phyloP scores from a whole-genome alignment of 1,284 basidiomycete species.

The Anthracocystis panici-leucophaei region DNA sequence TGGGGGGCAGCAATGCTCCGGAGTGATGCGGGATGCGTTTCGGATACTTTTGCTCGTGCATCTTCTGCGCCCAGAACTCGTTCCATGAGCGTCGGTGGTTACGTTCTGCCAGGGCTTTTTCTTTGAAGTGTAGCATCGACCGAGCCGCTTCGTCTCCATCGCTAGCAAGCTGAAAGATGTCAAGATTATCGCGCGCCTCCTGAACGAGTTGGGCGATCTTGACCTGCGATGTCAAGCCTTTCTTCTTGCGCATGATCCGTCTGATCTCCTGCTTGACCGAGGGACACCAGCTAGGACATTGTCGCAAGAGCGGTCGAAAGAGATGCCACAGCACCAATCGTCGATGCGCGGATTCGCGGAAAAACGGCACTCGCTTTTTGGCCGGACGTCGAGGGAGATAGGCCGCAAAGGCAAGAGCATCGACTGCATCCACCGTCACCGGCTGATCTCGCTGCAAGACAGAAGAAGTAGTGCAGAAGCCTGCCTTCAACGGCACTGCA shows the following conservation, averaged over 20 bases:
- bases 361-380: conserved; percentile 47
- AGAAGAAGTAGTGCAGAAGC: conserved; percentile 13
- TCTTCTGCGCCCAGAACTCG: conserved; percentile 21
- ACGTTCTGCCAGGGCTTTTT: conserved; percentile 20
- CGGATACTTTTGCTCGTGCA: conserved; percentile 42
- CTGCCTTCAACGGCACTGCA: conserved; percentile 19
- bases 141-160: conserved; percentile 17
- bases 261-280: conserved; percentile 21
- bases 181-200: conserved; percentile 19
- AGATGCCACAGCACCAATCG: conserved; percentile 41
- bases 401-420: conserved; percentile 4
- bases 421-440: neutral
- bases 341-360: conserved; percentile 34
- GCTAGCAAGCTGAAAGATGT: conserved; percentile 5
- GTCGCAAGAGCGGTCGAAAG: conserved; percentile 53
- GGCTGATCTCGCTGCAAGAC: too few relatives aligned
- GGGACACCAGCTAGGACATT: conserved; percentile 24
- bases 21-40: conserved; percentile 53
- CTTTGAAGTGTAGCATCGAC: conserved; percentile 8
- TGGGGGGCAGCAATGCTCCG: conserved; percentile 62
- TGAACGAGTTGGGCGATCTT: conserved; percentile 15
- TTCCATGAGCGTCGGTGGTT: conserved; percentile 27
- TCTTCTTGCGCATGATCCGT: conserved; percentile 25
- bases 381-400: conserved; percentile 22
- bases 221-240: conserved; percentile 21